Percentiles rank a stretch among this genome's conserved stretches.
Evolutionary conservation across 202 grass and related monocot genomes (phyloP).

Genomic region (Zoysia matrella): DNA sequence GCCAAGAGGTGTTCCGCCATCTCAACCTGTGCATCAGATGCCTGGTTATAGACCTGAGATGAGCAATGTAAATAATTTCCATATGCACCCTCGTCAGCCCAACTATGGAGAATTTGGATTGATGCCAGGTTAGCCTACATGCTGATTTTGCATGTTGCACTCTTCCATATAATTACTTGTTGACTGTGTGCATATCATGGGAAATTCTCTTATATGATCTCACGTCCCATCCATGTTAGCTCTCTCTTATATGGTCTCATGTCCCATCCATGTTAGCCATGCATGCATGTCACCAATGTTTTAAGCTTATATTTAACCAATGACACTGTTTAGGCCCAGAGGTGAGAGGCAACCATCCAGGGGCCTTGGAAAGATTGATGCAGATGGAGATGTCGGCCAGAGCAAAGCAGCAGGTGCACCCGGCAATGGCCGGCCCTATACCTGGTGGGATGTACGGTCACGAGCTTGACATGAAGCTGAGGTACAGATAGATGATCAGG

Average conservation of each 20-base stretch:
- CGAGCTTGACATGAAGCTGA: slow-evolving; percentile 66
- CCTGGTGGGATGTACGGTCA: slow-evolving; percentile 66
- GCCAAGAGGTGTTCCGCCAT: slow-evolving; percentile 70
- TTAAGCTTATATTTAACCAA: background rate
- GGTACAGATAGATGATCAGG: slow-evolving; percentile 79
- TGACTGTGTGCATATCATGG: background rate
- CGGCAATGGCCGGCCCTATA: slow-evolving; percentile 53
- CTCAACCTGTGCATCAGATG: slow-evolving; percentile 66
- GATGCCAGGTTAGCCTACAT: slow-evolving; percentile 64
- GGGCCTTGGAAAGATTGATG: slow-evolving; percentile 74
- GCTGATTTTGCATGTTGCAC: slow-evolving; percentile 34
- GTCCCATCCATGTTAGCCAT: background rate
- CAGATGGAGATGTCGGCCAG: slow-evolving; percentile 88
- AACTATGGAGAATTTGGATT: slow-evolving; percentile 74
- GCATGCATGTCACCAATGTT: background rate
- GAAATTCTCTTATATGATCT: too few species aligned
- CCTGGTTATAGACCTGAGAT: slow-evolving; percentile 77
- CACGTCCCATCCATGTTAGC: too few species aligned
- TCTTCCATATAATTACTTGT: slow-evolving; percentile 20
- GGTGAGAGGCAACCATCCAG: slow-evolving; percentile 55
- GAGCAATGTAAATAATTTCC: slow-evolving; percentile 79
- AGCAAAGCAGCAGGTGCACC: slow-evolving; percentile 75
- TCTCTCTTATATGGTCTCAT: too few species aligned
- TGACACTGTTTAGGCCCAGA: slow-evolving; percentile 16
- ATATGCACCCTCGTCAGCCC: slow-evolving; percentile 70